These are phyloP conservation scores for Linnemannia exigua DNA, from an alignment of 192 early-diverging fungal species.

Conservation along the genomic window DNA sequence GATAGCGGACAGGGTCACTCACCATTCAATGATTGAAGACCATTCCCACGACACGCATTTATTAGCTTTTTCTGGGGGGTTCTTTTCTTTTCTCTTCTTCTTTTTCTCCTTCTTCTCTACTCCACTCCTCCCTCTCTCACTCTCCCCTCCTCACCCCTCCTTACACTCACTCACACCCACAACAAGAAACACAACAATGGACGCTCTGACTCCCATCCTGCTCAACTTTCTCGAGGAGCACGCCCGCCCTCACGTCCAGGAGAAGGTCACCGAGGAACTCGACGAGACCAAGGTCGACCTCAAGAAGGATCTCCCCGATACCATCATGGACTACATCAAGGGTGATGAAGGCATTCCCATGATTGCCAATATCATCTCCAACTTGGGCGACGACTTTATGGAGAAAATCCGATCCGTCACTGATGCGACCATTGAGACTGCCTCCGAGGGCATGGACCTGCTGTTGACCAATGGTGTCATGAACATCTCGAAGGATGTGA, in stretches of 20 bases:
- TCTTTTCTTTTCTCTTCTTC: constrained; percentile 12
- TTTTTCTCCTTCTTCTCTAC: constrained; percentile 18
- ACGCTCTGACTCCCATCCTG: constrained; percentile 27
- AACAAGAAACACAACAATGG: constrained; percentile 22
- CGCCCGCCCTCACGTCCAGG: constrained; percentile 45
- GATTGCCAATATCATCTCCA: constrained; percentile 19
- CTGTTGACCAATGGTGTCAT: constrained; percentile 55
- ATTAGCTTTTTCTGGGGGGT: neutral
- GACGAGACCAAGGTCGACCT: constrained; percentile 52
- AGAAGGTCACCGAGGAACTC: constrained; percentile 47
- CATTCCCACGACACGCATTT: neutral
- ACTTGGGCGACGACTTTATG: constrained; percentile 41
- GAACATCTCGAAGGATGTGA: constrained; percentile 37
- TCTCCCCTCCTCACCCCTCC: neutral
- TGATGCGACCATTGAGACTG: constrained; percentile 33
- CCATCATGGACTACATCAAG: constrained; percentile 38
- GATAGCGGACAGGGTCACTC: neutral
- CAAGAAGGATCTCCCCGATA: constrained; percentile 42
- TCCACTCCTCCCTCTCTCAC: constrained; percentile 25
- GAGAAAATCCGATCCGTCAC: constrained; percentile 28
- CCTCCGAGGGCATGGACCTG: constrained; percentile 54
- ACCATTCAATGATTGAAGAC: no score
- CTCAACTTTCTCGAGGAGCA: constrained; percentile 49
- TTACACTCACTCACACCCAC: neutral
- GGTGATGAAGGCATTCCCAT: constrained; percentile 20